phyloP scores from a whole-genome alignment of 2,329 filamentous ascomycete genomes.

The Trichoderma sp. region DNA sequence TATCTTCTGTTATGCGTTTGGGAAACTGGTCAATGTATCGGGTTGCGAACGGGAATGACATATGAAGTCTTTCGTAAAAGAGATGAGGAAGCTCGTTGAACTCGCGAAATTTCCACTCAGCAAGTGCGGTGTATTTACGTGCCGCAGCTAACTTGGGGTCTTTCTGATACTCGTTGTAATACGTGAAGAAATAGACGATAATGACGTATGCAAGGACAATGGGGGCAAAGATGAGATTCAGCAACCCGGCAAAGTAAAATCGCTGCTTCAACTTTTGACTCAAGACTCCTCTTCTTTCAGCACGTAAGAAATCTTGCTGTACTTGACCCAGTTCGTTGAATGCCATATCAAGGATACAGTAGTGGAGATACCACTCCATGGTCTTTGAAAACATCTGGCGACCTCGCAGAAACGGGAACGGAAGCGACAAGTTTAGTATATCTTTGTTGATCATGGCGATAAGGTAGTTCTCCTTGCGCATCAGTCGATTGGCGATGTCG shows the following conservation, averaged over 20 bases:
- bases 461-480: constrained; percentile 95
- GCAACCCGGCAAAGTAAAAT: constrained; percentile 78
- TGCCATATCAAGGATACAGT: constrained; percentile 89
- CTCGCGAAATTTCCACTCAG: constrained; percentile 97
- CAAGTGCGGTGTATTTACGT: constrained; percentile 86
- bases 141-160: constrained; percentile 82
- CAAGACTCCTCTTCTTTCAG: constrained; percentile 75
- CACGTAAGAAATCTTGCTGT: constrained; percentile 79
- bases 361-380: constrained; percentile 87
- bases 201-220: constrained; percentile 85
- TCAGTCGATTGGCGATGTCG: constrained; percentile 93
- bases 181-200: constrained; percentile 89
- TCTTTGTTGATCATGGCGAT: constrained; percentile 99
- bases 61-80: constrained; percentile 84
- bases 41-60: constrained; percentile 92
- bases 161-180: constrained; percentile 96
- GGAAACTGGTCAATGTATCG: constrained; percentile 95
- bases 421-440: constrained; percentile 81
- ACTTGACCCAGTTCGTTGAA: constrained; percentile 91
- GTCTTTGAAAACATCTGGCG: constrained; percentile 86
- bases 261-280: constrained; percentile 76
- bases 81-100: constrained; percentile 96
- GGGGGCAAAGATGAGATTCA: constrained; percentile 84
- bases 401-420: constrained; percentile 77
- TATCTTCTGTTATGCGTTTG: constrained; percentile 86